Base-by-base conservation (phyloP, 352 stramenopile genomes). In the Phytopythium sindhum region DNA sequence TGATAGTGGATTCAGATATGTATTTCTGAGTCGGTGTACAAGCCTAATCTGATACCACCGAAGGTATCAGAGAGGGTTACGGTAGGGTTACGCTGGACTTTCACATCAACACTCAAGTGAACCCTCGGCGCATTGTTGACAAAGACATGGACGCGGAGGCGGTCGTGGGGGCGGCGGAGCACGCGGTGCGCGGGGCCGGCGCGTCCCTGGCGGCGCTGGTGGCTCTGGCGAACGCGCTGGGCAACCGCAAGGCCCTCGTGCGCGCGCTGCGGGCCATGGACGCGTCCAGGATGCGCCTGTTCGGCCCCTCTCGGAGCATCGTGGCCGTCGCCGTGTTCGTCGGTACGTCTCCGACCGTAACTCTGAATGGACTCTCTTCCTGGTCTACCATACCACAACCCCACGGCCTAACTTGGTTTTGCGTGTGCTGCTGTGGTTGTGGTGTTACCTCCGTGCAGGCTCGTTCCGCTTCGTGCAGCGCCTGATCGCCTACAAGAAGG, bases 271-370 rank as follows among this genome's bases (percentile, higher is more conserved):
- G 35, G 19, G 37, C 45, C 9, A 56, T 39, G 10, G 59, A 68
- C 33, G 53, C 77, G 21, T 35, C 61, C n/a, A 35, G 41, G 2
- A 54, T 81, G 45, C 61, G 52, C 29, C 26, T 81, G 21, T 19
- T 41, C 24, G 65, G 51, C 23, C 81, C 78, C 5, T 77, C 75
- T n/a, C 77, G 75, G 50, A 87, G 79, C 65, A 50, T 75, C 21
- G 52, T 75, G 21, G 74, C 81, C 5, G 64, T 90, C 29, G 77
- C 77, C 10, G 57, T 90, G 19, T 88, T 90, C 66, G 77, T 90
- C 47, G 81, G 81, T 88, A 17, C 31, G 78, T 75, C 23, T 28
- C 23, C 2, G 28, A 9, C 15, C 21, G 29, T 15, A 1, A 3
- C 4, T 1, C 15, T 1, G n/a, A 23, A 2, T 24, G 41, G 24